Evolutionary conservation across 176 grass and related monocot genomes (phyloP).

Genomic region (Triticum turgidum): DNA sequence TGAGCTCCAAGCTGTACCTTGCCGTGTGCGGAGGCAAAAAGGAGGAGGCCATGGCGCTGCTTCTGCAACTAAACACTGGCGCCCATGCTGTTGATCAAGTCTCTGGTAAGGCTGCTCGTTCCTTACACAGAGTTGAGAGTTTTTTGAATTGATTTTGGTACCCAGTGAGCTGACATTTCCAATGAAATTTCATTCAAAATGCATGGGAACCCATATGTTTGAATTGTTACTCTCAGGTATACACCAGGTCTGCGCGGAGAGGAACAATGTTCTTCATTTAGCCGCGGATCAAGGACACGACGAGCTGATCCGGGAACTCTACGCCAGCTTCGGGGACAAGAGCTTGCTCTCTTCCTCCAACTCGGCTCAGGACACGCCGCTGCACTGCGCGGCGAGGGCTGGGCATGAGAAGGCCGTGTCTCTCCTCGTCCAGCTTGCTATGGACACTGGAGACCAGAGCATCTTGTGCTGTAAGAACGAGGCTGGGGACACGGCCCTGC

Average conservation of each 20-base stretch:
- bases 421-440: neutral
- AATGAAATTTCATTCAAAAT: neutral
- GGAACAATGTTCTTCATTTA: neutral
- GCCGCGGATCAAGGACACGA: neutral
- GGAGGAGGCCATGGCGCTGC: neutral
- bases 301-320: slow-evolving; percentile 16
- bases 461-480: neutral
- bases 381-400: slow-evolving; percentile 28
- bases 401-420: neutral
- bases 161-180: too few relatives aligned
- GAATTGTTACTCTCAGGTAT: neutral
- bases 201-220: neutral
- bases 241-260: neutral
- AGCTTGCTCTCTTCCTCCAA: neutral
- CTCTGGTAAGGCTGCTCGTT: neutral
- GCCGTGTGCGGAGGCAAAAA: neutral
- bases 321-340: neutral
- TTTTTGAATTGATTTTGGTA: too few relatives aligned
- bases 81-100: neutral
- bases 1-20: neutral
- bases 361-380: slow-evolving; percentile 19
- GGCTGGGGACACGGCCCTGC: neutral
- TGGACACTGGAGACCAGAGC: neutral
- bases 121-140: neutral
- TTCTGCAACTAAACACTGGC: too few relatives aligned